Evolutionary conservation across 148 eudicot genomes (phyloP).

Genomic region (Beta vulgaris): DNA sequence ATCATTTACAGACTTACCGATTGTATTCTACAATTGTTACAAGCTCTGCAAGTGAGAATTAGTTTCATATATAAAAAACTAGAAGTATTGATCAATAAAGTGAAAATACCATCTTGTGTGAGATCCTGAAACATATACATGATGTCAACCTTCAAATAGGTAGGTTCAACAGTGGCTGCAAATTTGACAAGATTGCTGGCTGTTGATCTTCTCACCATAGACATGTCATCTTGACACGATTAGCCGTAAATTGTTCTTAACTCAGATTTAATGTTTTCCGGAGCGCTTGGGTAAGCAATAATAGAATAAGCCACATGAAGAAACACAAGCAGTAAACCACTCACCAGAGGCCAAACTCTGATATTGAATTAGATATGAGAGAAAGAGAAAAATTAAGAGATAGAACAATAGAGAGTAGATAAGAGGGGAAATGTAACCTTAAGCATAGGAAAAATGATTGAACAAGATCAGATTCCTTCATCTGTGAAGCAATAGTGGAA

Average conservation of each 20-base stretch:
- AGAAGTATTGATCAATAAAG: no score
- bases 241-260: conserved; percentile 47
- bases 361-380: no score
- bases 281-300: conserved; percentile 57
- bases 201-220: conserved; percentile 62
- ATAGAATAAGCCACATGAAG: conserved; percentile 56
- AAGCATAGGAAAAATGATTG: conserved; percentile 38
- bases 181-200: conserved; percentile 55
- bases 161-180: conserved; percentile 55
- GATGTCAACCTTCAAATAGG: no score
- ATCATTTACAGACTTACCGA: no score
- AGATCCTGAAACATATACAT: no score
- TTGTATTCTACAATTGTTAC: no score
- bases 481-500: conserved; percentile 49
- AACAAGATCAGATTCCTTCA: conserved; percentile 48
- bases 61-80: no score
- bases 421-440: no score
- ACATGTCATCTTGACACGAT: conserved; percentile 66
- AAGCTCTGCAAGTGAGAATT: no score
- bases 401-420: neutral
- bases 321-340: conserved; percentile 65
- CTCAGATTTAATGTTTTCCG: conserved; percentile 42
- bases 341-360: conserved; percentile 62
- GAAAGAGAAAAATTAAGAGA: neutral
- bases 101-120: no score